Percentiles rank a stretch among this genome's conserved stretches.
Evolutionary conservation across 352 stramenopile genomes (phyloP).

Genomic region (Pelagophyceae sp.): DNA sequence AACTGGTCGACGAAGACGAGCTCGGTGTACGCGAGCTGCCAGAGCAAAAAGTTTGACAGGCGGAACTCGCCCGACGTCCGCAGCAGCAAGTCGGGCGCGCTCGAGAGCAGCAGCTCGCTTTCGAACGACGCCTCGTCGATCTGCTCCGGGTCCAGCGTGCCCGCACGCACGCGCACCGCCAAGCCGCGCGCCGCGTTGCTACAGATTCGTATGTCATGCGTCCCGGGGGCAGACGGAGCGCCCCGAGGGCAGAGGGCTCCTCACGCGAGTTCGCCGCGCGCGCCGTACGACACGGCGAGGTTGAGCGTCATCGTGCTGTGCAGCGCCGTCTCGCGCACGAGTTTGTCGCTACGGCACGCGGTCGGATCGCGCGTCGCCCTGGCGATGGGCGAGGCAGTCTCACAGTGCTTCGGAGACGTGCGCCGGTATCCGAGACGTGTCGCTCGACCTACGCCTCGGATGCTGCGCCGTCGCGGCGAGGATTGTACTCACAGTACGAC

Average conservation of each 20-base stretch:
- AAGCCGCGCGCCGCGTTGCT: conserved; percentile 49
- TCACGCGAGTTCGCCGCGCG: conserved; percentile 83
- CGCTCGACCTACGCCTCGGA: no score
- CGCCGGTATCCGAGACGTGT: conserved; percentile 44
- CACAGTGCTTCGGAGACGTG: conserved; percentile 43
- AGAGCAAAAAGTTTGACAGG: conserved; percentile 95
- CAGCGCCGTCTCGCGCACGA: conserved; percentile 71
- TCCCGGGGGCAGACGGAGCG: no score
- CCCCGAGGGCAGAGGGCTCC: not conserved
- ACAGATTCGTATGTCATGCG: no score
- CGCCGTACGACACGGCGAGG: conserved; percentile 83
- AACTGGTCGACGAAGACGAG: conserved; percentile 91
- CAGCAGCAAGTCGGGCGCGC: conserved; percentile 83
- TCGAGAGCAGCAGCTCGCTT: conserved; percentile 32
- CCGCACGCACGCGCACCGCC: conserved; percentile 55
- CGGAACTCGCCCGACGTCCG: conserved; percentile 88
- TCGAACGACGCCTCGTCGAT: conserved; percentile 26
- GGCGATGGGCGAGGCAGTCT: not conserved
- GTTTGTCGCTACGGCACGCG: conserved; percentile 27
- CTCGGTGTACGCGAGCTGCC: conserved; percentile 92
- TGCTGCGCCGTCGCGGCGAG: no score
- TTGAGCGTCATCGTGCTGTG: conserved; percentile 50
- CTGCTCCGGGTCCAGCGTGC: not conserved
- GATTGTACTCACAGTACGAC: no score
- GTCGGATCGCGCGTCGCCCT: not conserved